These are phyloP conservation scores for Salmacisia buchloeana DNA, from an alignment of 1,284 basidiomycete species.

Conservation along the genomic window DNA sequence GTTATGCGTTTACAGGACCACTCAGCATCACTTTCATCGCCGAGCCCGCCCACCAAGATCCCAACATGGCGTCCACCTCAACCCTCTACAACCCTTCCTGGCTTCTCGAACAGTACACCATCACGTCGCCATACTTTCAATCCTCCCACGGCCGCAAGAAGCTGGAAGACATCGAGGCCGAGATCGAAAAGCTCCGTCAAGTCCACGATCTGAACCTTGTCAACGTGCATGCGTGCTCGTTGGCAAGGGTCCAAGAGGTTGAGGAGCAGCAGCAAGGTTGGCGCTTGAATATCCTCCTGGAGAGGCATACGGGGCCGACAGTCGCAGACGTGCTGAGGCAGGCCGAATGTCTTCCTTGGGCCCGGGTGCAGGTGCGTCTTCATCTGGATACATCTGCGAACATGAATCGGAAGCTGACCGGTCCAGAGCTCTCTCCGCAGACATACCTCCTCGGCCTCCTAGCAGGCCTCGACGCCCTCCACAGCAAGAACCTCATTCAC, in stretches of 20 bases:
- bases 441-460: conserved; percentile 30
- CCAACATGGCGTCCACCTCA: conserved; percentile 13
- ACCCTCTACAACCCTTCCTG: conserved; percentile 23
- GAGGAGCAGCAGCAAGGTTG: conserved; percentile 17
- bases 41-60: conserved; percentile 23
- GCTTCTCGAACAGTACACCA: conserved; percentile 36
- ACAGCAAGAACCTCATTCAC: conserved; percentile 38
- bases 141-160: conserved; percentile 30
- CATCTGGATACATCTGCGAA: neutral
- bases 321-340: conserved; percentile 32
- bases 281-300: conserved; percentile 34
- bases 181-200: conserved; percentile 32
- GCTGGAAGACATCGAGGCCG: conserved; percentile 43
- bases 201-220: conserved; percentile 29
- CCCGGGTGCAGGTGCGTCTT: conserved; percentile 21
- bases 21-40: conserved; percentile 13
- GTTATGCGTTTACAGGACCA: neutral
- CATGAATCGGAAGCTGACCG: neutral
- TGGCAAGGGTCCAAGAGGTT: conserved; percentile 9
- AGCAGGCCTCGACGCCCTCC: conserved; percentile 35
- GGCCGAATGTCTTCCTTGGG: conserved; percentile 34
- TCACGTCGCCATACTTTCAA: conserved; percentile 34
- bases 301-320: conserved; percentile 20
- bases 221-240: conserved; percentile 33
- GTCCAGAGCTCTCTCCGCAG: neutral